phyloP scores from a whole-genome alignment of 331 rosid genomes.

The Malus hybrid region DNA sequence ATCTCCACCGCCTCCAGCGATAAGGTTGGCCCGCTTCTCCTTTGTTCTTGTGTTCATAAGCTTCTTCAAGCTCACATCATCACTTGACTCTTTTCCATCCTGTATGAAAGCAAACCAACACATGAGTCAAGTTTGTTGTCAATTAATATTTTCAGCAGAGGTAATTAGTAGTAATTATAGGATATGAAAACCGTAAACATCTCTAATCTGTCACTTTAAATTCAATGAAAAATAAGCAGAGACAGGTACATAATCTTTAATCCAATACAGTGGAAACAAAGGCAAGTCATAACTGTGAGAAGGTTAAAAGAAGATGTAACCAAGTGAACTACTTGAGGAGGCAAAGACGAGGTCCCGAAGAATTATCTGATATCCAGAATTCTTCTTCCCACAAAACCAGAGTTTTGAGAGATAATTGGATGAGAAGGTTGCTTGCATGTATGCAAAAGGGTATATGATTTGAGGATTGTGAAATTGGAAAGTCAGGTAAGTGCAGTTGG shows the following conservation, averaged over 20 bases:
- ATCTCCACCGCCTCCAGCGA: slow-evolving; percentile 28
- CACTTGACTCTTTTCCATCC: slow-evolving; percentile 43
- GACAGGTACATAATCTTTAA: not conserved
- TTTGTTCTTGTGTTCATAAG: slow-evolving; percentile 43
- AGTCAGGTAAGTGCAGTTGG: no score
- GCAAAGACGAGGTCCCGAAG: not conserved
- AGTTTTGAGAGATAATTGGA: not conserved
- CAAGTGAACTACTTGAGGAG: not conserved
- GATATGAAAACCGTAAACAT: not conserved
- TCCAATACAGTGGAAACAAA: not conserved
- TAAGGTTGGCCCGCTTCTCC: slow-evolving; percentile 30
- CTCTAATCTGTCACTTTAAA: not conserved
- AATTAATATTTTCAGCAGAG: not conserved
- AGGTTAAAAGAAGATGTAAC: not conserved
- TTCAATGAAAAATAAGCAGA: not conserved
- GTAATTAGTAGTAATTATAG: not conserved
- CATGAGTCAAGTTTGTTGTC: not conserved
- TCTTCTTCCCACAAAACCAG: not conserved
- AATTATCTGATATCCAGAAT: not conserved
- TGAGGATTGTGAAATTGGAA: not conserved
- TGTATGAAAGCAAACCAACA: slow-evolving; percentile 18
- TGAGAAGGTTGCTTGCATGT: no score
- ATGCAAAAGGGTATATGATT: no score
- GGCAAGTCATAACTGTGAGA: not conserved
- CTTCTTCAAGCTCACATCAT: slow-evolving; percentile 67